phyloP scores from a whole-genome alignment of 768 basidiomycete genomes.

The Sistotremastrum suecicum region DNA sequence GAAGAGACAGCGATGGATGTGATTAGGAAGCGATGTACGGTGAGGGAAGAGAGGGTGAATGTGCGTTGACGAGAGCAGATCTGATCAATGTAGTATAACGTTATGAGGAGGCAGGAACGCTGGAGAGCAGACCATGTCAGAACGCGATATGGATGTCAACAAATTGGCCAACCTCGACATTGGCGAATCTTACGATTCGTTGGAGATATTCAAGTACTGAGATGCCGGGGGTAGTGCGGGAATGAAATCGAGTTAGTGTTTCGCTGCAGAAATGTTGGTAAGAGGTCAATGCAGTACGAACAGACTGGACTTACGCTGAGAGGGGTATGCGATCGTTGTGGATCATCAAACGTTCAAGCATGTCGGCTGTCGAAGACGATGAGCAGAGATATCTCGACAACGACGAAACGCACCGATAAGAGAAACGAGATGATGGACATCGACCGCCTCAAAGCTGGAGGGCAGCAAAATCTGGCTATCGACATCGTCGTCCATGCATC shows the following conservation, averaged over 20 bases:
- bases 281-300: constrained; percentile 11
- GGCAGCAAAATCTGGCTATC: constrained; percentile 79
- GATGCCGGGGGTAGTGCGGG: constrained; percentile 79
- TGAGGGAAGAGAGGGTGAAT: constrained; percentile 91
- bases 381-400: constrained; percentile 8
- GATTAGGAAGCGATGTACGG: constrained; percentile 96
- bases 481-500: constrained; percentile 28
- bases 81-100: constrained; percentile 84
- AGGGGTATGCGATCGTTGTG: constrained; percentile 96
- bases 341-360: constrained; percentile 86
- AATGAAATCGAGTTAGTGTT: constrained; percentile 92
- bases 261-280: constrained; percentile 34
- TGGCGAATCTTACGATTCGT: constrained; percentile 89
- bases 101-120: constrained; percentile 71
- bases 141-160: background rate
- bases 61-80: constrained; percentile 76
- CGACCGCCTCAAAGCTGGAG: constrained; percentile 69
- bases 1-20: constrained; percentile 82
- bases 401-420: constrained; percentile 58
- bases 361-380: constrained; percentile 52
- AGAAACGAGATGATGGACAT: constrained; percentile 69
- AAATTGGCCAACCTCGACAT: constrained; percentile 63
- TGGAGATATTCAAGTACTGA: constrained; percentile 83
- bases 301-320: constrained; percentile 44
- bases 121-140: constrained; percentile 15